Evolutionary conservation across 1,139 yeast genomes (phyloP).

Genomic region (Sugiyamaella paludigena): DNA sequence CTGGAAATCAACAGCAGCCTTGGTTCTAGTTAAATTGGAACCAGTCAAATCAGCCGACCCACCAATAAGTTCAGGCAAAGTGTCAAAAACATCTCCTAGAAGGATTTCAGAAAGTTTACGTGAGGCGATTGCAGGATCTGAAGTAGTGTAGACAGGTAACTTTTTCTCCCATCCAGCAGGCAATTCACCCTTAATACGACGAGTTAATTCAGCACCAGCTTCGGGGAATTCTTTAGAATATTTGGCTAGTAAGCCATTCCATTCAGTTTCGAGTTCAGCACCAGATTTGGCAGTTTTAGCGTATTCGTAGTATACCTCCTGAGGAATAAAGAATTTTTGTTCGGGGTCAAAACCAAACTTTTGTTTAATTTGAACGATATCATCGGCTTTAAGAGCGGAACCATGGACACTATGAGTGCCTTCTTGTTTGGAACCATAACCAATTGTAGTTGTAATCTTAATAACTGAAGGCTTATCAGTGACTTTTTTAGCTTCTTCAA

Average conservation of each 20-base stretch:
- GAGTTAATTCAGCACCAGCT: conserved; percentile 72
- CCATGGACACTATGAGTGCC: conserved; percentile 98
- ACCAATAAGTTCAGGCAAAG: conserved; percentile 87
- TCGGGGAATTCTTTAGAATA: conserved; percentile 75
- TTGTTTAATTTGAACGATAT: conserved; percentile 80
- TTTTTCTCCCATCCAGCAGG: conserved; percentile 80
- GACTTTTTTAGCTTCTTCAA: conserved; percentile 48
- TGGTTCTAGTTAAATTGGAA: conserved; percentile 92
- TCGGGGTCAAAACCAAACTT: conserved; percentile 88
- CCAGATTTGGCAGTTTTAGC: conserved; percentile 57
- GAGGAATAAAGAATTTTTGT: conserved; percentile 73
- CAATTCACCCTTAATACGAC: conserved; percentile 78
- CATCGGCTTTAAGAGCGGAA: conserved; percentile 93
- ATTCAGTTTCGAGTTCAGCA: conserved; percentile 63
- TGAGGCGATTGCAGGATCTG: conserved; percentile 84
- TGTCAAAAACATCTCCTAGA: conserved; percentile 60
- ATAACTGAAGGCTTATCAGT: conserved; percentile 86
- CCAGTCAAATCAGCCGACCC: conserved; percentile 99
- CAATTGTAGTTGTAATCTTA: conserved; percentile 87
- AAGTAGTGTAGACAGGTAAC: conserved; percentile 77
- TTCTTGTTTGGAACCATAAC: conserved; percentile 82
- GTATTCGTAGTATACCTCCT: conserved; percentile 76
- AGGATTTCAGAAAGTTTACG: conserved; percentile 92
- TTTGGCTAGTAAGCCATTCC: conserved; percentile 63
- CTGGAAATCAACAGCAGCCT: conserved; percentile 89